phyloP scores from a whole-genome alignment of 2,329 filamentous ascomycete genomes.

The Ceratocystis lukuohia region DNA sequence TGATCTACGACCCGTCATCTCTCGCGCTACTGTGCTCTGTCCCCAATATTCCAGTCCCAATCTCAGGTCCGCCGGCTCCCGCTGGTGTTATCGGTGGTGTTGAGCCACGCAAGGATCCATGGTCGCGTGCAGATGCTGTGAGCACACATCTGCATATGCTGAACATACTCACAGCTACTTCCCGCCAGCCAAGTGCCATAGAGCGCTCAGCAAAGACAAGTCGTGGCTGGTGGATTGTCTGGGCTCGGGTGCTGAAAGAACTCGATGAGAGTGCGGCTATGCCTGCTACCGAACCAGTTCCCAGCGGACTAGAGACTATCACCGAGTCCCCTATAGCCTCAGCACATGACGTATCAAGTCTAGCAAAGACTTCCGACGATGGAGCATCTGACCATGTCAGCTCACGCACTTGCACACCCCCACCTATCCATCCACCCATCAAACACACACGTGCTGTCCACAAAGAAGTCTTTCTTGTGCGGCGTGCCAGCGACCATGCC shows the following conservation, averaged over 20 bases:
- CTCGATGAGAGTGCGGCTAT: neutral
- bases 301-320: conserved; percentile 15
- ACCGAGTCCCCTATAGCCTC: conserved; percentile 13
- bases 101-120: conserved; percentile 27
- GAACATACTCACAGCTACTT: conserved; percentile 35
- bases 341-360: neutral
- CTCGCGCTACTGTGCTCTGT: conserved; percentile 50
- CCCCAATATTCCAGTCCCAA: conserved; percentile 48
- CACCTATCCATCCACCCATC: neutral
- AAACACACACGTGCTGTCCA: conserved; percentile 23
- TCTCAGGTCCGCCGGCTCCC: conserved; percentile 20
- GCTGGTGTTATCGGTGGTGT: conserved; percentile 14
- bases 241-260: conserved; percentile 41
- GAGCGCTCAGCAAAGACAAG: conserved; percentile 54
- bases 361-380: neutral
- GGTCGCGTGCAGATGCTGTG: conserved; percentile 50
- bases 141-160: conserved; percentile 53
- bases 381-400: conserved; percentile 17
- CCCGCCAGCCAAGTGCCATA: conserved; percentile 31
- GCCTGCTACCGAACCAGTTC: neutral
- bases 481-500: conserved; percentile 44
- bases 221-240: conserved; percentile 57
- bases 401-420: neutral
- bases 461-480: conserved; percentile 50
- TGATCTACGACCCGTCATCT: conserved; percentile 46